Evolutionary conservation across 2,329 filamentous ascomycete genomes (phyloP), one percentile per base, ranked within the genome.

Genomic region (Metarhizium brunneum): DNA sequence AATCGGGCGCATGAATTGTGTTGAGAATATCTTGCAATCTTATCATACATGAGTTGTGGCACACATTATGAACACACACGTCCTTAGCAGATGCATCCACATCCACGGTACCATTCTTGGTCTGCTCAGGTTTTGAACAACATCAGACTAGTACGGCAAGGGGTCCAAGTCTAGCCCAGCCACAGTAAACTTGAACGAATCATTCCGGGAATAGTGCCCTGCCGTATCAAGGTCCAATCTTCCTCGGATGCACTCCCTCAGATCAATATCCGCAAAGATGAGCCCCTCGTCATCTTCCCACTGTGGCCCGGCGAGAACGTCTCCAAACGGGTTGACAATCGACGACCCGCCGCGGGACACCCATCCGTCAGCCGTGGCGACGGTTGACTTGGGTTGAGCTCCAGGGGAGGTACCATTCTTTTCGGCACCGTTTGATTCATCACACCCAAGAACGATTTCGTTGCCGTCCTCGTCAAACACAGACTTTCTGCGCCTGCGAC

Each of bases 191-290:
- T 77, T 80, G 69, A 86, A 86, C 3, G 79, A 75, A 67, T 86
- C 83, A 58, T 82, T 84, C 54, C 90, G 80, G 2, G 90, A 92
- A 69, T 95, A 96, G 66, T 87, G 91, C 0, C 92, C 92, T 2
- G 84, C 90, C 42, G 89, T 84, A 73, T 96, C 92, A 50, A 96
- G 69, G 68, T 96, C 91, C 60, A 96, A 68, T 53, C 90, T 76
- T 0, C 91, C 92, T 10, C 89, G 78, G 61, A 91, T 82, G 63
- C 92, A 96, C 61, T 96, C 90, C 50, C 95, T 88, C 64, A 96
- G 86, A 65, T 96, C 90, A 3, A 92, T 85, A 60, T 94, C 88
- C 0, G 82, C 78, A 38, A 81, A 81, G 53, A 91, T 72, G 35
- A 96, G 68, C 0, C 83, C 81, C 4, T 82, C 77, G 55, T 86